A percentile compares a stretch with the other conserved stretches of the same genome.
phyloP scores from a whole-genome alignment of 2,329 filamentous ascomycete genomes.

The Leptographium procerum region DNA sequence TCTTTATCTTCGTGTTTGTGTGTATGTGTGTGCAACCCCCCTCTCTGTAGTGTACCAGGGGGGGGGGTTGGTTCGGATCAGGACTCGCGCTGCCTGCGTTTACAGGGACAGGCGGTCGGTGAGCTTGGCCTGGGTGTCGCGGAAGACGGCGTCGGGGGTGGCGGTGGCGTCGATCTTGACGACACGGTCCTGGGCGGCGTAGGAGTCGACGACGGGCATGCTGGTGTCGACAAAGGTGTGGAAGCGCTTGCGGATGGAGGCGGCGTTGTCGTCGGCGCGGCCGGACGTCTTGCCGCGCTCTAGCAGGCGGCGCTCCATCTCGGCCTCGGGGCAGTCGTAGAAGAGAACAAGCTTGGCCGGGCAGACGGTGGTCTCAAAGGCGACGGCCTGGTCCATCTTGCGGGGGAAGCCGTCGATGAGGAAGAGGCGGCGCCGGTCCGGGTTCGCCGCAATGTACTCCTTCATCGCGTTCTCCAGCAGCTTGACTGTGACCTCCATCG shows the following conservation, averaged over 20 bases:
- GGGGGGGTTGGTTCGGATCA: too few relatives aligned
- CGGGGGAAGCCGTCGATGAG: conserved; percentile 76
- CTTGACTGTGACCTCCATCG: conserved; percentile 96
- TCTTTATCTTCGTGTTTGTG: too few relatives aligned
- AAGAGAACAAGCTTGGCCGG: conserved; percentile 79
- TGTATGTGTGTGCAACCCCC: too few relatives aligned
- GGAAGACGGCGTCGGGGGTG: conserved; percentile 49
- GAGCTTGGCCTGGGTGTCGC: conserved; percentile 39
- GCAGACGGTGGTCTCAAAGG: conserved; percentile 85
- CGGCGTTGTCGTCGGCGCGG: conserved; percentile 83
- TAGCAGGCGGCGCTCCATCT: conserved; percentile 74
- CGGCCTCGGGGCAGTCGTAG: conserved; percentile 82
- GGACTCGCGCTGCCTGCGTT: too few relatives aligned
- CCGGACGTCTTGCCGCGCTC: conserved; percentile 90
- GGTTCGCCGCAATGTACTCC: conserved; percentile 43
- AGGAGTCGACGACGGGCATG: conserved; percentile 92
- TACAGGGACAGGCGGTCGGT: conserved; percentile 36
- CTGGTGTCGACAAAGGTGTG: conserved; percentile 87
- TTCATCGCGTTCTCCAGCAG: conserved; percentile 90
- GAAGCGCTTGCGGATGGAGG: conserved; percentile 95
- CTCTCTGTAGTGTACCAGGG: too few relatives aligned
- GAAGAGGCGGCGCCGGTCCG: conserved; percentile 49
- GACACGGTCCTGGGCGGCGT: conserved; percentile 63
- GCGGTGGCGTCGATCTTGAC: conserved; percentile 67
- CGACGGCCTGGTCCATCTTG: conserved; percentile 92